These are phyloP conservation scores for Lipomyces spencermartinsiae DNA, from an alignment of 805 yeast genomes.

Conservation along the genomic window DNA sequence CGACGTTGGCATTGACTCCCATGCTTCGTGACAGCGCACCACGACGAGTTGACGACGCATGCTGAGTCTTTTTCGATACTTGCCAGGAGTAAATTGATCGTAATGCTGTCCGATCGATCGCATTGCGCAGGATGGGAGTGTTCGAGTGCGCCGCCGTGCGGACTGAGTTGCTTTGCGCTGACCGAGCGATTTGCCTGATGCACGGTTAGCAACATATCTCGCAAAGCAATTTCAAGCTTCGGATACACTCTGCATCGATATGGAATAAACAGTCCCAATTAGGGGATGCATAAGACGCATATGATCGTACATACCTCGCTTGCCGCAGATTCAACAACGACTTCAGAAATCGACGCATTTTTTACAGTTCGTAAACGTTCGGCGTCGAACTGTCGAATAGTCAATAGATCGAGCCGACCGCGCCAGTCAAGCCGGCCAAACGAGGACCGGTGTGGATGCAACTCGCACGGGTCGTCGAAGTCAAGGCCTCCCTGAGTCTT, in stretches of 20 bases:
- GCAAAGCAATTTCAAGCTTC: background rate
- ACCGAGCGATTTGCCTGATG: background rate
- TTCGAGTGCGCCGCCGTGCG: background rate
- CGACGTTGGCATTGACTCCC: constrained; percentile 24
- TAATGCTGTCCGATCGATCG: background rate
- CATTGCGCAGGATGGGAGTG: background rate
- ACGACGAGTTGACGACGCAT: background rate
- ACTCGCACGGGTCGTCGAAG: background rate
- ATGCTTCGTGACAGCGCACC: background rate
- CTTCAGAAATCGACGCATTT: constrained; percentile 2
- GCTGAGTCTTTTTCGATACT: background rate
- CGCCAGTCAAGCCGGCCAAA: background rate
- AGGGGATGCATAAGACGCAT: background rate
- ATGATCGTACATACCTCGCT: background rate
- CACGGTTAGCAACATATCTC: background rate
- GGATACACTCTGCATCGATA: background rate
- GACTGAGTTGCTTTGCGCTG: background rate
- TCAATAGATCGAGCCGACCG: background rate
- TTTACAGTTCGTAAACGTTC: background rate
- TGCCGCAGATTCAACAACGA: constrained; percentile 14
- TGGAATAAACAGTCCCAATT: background rate
- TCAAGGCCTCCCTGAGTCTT: background rate
- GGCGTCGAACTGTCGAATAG: background rate
- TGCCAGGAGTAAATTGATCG: constrained; percentile 12
- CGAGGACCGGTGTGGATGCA: background rate